Evolutionary conservation across 768 basidiomycete genomes (phyloP).

Genomic region (Boletus rufocinnamomeus): DNA sequence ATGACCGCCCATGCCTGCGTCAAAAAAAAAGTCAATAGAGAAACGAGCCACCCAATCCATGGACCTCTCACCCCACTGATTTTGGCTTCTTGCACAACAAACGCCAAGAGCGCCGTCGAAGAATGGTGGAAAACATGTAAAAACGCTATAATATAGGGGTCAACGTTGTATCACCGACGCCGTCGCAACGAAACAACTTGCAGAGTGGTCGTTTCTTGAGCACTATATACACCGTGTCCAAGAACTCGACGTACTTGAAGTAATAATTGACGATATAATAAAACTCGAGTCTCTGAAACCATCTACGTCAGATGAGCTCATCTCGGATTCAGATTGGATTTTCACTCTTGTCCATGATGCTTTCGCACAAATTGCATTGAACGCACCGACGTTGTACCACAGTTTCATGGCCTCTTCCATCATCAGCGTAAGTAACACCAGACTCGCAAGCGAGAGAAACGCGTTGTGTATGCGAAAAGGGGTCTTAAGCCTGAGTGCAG

Average conservation of each 20-base stretch:
- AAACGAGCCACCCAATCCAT: too few relatives aligned
- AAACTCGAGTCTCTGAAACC: constrained; percentile 74
- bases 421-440: constrained; percentile 76
- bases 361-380: constrained; percentile 72
- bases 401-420: constrained; percentile 83
- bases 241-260: constrained; percentile 93
- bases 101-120: constrained; percentile 70
- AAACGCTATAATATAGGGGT: constrained; percentile 59
- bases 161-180: constrained; percentile 25
- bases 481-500: constrained; percentile 67
- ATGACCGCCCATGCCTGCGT: constrained; percentile 73
- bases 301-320: constrained; percentile 5
- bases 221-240: constrained; percentile 94
- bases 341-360: constrained; percentile 81
- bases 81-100: too few relatives aligned
- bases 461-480: constrained; percentile 88
- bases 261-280: constrained; percentile 98
- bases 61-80: constrained; percentile 64
- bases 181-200: constrained; percentile 38
- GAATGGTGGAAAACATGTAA: constrained; percentile 98
- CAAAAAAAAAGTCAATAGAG: constrained; percentile 3
- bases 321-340: constrained; percentile 28
- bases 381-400: constrained; percentile 67
- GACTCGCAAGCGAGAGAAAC: constrained; percentile 79
- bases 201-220: constrained; percentile 97